Conservation (phyloP, 176 grass and related monocot species). For the Elaeis guineensis region DNA sequence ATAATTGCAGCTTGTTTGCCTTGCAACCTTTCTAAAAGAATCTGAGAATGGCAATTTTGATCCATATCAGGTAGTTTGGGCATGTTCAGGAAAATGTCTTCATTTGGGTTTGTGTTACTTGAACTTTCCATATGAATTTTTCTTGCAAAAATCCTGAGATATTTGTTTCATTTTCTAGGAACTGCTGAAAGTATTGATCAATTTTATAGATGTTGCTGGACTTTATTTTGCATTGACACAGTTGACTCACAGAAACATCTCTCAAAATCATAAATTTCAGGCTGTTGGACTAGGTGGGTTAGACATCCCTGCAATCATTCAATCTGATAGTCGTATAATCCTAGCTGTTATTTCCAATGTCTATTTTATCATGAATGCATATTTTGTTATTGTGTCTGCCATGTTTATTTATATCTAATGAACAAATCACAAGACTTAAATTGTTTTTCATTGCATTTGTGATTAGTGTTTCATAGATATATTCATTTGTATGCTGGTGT, state of each 20-base stretch:
- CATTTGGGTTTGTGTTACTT: background rate
- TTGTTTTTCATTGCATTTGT: no score
- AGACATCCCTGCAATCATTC: background rate
- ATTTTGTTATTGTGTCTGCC: no score
- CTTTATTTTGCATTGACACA: constrained; percentile 98
- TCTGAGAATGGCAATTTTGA: constrained; percentile 94
- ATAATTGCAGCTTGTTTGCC: constrained; percentile 78
- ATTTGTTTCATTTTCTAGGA: constrained; percentile 45
- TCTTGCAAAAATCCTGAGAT: constrained; percentile 3
- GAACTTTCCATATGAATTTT: background rate
- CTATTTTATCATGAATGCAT: no score
- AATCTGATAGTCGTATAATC: background rate
- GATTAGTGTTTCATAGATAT: no score
- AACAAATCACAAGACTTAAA: no score
- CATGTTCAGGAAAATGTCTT: constrained; percentile 5
- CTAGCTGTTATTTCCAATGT: no score
- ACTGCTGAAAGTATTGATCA: constrained; percentile 80
- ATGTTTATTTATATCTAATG: no score
- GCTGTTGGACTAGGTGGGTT: constrained; percentile 95
- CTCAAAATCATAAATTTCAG: constrained; percentile 99
- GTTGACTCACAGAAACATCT: constrained; percentile 98
- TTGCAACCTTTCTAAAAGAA: constrained; percentile 95
- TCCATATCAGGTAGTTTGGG: constrained; percentile 72
- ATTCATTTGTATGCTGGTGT: no score
- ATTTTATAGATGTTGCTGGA: constrained; percentile 92